A percentile compares a stretch with the other conserved stretches of the same genome.
These are phyloP conservation scores for Corymbia maculata DNA, from an alignment of 345 rosid genomes.

Conservation along the genomic window DNA sequence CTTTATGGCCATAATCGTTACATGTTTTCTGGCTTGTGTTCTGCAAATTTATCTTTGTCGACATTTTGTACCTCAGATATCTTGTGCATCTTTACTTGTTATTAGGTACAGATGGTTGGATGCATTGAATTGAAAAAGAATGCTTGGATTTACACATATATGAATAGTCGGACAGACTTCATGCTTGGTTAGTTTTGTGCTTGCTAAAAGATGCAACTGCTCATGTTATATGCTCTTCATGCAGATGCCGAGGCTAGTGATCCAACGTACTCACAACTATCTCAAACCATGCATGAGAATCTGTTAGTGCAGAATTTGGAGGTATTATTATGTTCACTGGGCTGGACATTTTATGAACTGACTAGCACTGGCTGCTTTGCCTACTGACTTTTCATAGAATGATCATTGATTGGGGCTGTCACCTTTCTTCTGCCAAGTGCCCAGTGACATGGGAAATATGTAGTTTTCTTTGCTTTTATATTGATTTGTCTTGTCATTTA, in stretches of 20 bases:
- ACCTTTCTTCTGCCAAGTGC: neutral
- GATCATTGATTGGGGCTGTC: neutral
- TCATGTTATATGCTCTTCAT: neutral
- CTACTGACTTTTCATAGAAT: neutral
- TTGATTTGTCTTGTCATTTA: neutral
- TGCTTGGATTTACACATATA: neutral
- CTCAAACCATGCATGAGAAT: constrained; percentile 46
- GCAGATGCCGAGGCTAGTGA: constrained; percentile 41
- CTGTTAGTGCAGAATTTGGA: constrained; percentile 29
- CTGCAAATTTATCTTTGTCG: neutral
- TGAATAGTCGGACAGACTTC: neutral
- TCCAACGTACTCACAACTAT: constrained; percentile 37
- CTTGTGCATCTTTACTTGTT: neutral
- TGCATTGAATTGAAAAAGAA: neutral
- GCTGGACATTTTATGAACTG: neutral
- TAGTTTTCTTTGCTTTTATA: neutral
- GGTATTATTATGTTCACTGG: constrained; percentile 14
- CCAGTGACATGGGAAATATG: neutral
- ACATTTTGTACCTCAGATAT: neutral
- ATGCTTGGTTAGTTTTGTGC: neutral
- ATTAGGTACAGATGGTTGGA: neutral
- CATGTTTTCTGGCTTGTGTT: neutral
- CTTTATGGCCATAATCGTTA: neutral
- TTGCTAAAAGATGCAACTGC: neutral
- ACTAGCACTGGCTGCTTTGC: neutral